Evolutionary conservation across 139 green algal genomes (phyloP).

Genomic region (Ettlia oleoabundans): DNA sequence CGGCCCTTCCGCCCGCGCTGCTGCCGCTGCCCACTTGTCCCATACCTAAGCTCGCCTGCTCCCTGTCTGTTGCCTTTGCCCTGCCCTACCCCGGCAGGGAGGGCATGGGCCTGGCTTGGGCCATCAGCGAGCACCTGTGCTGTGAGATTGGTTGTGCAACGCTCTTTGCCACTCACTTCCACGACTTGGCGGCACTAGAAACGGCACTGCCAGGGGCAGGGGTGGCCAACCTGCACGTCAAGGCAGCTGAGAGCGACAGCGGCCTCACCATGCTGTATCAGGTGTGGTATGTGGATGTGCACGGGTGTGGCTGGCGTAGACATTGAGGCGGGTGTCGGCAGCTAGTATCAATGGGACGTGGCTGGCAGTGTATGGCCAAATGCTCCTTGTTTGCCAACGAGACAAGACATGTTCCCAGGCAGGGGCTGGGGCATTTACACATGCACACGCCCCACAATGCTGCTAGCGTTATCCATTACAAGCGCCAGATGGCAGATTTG

Average conservation of each 20-base stretch:
- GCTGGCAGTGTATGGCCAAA: too few species aligned
- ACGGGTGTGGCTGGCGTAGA: too few species aligned
- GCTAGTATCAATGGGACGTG: too few species aligned
- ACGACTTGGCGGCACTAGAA: slow-evolving; percentile 81
- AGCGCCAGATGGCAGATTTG: too few species aligned
- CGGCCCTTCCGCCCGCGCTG: too few species aligned
- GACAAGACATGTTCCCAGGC: too few species aligned
- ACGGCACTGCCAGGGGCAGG: slow-evolving; percentile 49
- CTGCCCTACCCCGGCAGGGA: slow-evolving; percentile 54
- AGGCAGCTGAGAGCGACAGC: slow-evolving; percentile 57
- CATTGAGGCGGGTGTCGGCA: too few species aligned
- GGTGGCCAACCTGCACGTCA: slow-evolving; percentile 84
- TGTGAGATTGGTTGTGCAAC: slow-evolving; percentile 50
- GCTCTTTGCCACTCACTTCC: slow-evolving; percentile 96
- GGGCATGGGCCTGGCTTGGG: slow-evolving; percentile 97
- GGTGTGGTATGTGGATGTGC: slow-evolving; percentile 36
- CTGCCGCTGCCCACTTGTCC: neutral
- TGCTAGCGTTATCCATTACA: too few species aligned
- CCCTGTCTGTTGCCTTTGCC: neutral
- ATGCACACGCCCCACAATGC: too few species aligned
- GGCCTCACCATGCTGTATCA: slow-evolving; percentile 95
- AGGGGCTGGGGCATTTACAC: too few species aligned
- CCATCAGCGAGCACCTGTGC: slow-evolving; percentile 94
- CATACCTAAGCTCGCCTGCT: neutral
- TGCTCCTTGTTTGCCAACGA: too few species aligned